phyloP scores from a whole-genome alignment of 2,329 filamentous ascomycete genomes.

The Venturia aucupariae region DNA sequence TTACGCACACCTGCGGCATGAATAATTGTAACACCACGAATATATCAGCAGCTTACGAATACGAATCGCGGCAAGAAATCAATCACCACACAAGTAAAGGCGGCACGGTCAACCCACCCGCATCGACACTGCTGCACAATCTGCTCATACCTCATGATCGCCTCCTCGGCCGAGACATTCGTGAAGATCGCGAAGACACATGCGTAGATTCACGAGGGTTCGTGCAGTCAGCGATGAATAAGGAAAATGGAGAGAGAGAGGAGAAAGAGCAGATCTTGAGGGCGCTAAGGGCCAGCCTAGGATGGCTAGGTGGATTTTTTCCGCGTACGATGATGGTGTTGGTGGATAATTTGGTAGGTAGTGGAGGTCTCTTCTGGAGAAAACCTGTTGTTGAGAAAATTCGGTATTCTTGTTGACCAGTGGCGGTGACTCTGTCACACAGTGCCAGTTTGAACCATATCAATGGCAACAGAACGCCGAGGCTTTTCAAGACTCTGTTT shows the following conservation, averaged over 20 bases:
- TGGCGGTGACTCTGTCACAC: no score
- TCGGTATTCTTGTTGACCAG: no score
- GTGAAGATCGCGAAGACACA: background rate
- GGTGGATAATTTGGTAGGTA: background rate
- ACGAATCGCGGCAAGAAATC: background rate
- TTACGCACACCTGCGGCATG: background rate
- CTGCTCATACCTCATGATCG: background rate
- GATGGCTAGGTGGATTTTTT: background rate
- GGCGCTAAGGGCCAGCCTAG: background rate
- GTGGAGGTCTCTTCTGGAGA: background rate
- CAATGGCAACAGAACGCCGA: no score
- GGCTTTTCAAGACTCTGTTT: no score
- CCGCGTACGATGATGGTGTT: background rate
- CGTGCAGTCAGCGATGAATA: background rate
- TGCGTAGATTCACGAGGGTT: background rate
- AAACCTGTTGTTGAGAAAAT: background rate
- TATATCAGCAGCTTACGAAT: background rate
- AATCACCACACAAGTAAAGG: background rate
- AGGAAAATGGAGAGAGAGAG: background rate
- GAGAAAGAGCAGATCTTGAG: background rate
- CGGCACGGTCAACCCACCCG: background rate
- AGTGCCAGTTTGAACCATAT: no score
- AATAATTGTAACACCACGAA: background rate
- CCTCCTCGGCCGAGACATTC: background rate
- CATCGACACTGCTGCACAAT: background rate